Conservation (phyloP, 768 basidiomycete genomes). For the Tubosaeta sp. region DNA sequence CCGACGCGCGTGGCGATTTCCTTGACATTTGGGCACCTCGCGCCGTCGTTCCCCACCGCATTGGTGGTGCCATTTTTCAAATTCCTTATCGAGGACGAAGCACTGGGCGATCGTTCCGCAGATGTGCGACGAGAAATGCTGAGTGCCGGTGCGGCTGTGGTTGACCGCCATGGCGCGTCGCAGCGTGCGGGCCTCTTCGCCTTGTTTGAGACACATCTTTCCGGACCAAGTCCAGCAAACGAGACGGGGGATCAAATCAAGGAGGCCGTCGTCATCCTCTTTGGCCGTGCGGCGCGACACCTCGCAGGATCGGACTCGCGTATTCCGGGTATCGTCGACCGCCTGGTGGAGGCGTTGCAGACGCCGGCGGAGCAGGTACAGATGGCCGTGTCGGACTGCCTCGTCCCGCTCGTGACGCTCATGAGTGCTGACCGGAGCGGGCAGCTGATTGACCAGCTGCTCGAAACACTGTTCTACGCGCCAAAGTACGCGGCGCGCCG, state of each 20-base stretch:
- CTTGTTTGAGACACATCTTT: slow-evolving; percentile 78
- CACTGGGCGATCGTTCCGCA: slow-evolving; percentile 77
- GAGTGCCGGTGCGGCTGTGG: slow-evolving; percentile 72
- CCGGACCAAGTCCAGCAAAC: slow-evolving; percentile 46
- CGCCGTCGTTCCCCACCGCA: slow-evolving; percentile 57
- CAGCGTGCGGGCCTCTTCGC: slow-evolving; percentile 70
- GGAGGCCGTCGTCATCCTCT: slow-evolving; percentile 91
- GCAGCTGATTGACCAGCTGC: slow-evolving; percentile 68
- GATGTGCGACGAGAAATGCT: slow-evolving; percentile 88
- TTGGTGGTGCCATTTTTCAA: slow-evolving; percentile 71
- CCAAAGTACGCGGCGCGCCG: slow-evolving; percentile 90
- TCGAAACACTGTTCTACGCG: slow-evolving; percentile 71
- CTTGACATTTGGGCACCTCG: slow-evolving; percentile 58
- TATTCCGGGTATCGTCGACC: slow-evolving; percentile 75
- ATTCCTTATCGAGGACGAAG: slow-evolving; percentile 82
- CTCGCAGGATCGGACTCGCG: slow-evolving; percentile 72
- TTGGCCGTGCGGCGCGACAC: slow-evolving; percentile 89
- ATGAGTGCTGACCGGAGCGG: slow-evolving; percentile 46
- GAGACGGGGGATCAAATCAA: slow-evolving; percentile 86
- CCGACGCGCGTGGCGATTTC: slow-evolving; percentile 73
- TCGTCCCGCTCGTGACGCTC: slow-evolving; percentile 77
- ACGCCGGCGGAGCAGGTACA: slow-evolving; percentile 97
- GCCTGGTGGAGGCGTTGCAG: slow-evolving; percentile 83
- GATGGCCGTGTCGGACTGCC: slow-evolving; percentile 92
- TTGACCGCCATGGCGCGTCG: slow-evolving; percentile 77